Conservation (phyloP, 768 basidiomycete genomes). For the Kwoniella sp. region DNA sequence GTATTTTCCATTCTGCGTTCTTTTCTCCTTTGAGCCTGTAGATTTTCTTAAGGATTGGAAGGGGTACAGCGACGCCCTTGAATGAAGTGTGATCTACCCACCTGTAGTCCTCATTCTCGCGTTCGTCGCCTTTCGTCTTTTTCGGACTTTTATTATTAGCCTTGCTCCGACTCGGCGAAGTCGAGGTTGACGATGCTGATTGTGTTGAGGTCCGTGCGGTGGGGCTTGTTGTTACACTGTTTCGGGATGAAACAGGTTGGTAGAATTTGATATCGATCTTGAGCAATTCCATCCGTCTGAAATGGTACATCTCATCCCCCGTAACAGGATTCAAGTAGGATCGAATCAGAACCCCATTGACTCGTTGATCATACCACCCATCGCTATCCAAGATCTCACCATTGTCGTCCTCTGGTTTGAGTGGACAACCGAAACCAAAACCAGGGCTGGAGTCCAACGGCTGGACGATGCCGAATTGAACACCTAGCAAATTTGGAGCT, state of each 20-base stretch:
- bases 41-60: slow-evolving; percentile 9
- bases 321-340: slow-evolving; percentile 12
- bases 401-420: background rate
- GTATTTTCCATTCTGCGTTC: slow-evolving; percentile 7
- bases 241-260: too few relatives aligned
- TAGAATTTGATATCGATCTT: slow-evolving; percentile 14
- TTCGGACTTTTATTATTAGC: background rate
- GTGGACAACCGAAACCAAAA: too few relatives aligned
- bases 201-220: too few relatives aligned
- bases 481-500: slow-evolving; percentile 6
- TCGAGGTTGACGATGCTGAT: background rate
- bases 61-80: slow-evolving; percentile 7
- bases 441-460: background rate
- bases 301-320: slow-evolving; percentile 16
- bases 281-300: slow-evolving; percentile 12
- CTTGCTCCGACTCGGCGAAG: background rate
- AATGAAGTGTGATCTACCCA: slow-evolving; percentile 22
- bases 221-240: too few relatives aligned
- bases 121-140: background rate
- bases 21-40: slow-evolving; percentile 13
- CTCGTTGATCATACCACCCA: slow-evolving; percentile 13
- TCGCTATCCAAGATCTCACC: slow-evolving; percentile 5
- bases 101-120: slow-evolving; percentile 1
- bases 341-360: slow-evolving; percentile 21
- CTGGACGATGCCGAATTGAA: slow-evolving; percentile 10